Conservation (phyloP, 1,284 basidiomycete genomes). For the Sphagnurus paluster region DNA sequence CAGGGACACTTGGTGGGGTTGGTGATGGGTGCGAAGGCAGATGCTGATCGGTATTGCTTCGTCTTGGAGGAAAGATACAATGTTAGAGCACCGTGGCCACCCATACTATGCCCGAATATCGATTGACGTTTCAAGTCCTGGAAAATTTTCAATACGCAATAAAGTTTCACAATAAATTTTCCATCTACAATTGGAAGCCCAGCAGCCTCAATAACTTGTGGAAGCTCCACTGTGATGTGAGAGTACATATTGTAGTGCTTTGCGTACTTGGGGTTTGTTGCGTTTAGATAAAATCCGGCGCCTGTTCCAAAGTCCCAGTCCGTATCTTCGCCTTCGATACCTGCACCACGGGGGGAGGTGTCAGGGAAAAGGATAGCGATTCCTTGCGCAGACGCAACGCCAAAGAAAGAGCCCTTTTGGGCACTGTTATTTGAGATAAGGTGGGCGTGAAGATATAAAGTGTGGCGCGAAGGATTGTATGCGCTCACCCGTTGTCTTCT, state of each 20-base stretch:
- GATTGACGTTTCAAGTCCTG: conserved; percentile 74
- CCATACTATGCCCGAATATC: conserved; percentile 88
- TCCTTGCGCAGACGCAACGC: conserved; percentile 77
- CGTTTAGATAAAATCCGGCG: conserved; percentile 93
- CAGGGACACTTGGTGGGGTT: conserved; percentile 89
- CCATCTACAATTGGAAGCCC: conserved; percentile 63
- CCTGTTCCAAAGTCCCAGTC: conserved; percentile 95
- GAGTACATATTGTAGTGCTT: conserved; percentile 93
- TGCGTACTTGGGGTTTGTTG: conserved; percentile 76
- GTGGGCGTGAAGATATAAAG: conserved; percentile 4
- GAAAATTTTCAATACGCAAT: neutral
- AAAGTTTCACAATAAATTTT: neutral
- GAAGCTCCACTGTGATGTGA: conserved; percentile 82
- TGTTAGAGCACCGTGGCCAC: conserved; percentile 93
- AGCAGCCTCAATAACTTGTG: conserved; percentile 69
- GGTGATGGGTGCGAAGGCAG: conserved; percentile 90
- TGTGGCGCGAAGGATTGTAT: neutral
- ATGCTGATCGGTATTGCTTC: conserved; percentile 83
- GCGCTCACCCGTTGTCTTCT: conserved; percentile 86
- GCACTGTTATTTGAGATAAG: conserved; percentile 62
- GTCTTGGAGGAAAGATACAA: conserved; percentile 80
- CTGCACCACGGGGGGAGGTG: conserved; percentile 92
- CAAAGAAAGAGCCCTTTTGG: conserved; percentile 86
- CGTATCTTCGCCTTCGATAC: conserved; percentile 84
- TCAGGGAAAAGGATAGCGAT: conserved; percentile 96